Conservation (phyloP, 2,329 filamentous ascomycete species). For the Aspergillus quadricinctus region DNA sequence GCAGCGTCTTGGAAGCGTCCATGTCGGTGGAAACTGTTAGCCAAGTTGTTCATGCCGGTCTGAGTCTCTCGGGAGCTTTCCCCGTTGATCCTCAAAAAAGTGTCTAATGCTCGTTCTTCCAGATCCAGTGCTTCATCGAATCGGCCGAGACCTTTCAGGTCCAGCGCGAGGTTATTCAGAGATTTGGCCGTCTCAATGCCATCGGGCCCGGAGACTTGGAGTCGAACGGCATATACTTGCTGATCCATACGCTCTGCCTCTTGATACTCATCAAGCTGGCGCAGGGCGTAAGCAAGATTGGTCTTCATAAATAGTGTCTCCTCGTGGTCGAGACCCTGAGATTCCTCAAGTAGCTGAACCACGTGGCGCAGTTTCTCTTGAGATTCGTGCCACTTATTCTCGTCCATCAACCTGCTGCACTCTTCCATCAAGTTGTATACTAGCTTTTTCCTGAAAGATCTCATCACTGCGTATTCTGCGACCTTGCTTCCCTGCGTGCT, state of each 20-base stretch:
- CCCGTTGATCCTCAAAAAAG: not conserved
- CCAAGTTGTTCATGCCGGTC: conserved; percentile 1
- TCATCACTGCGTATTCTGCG: not conserved
- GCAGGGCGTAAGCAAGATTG: not conserved
- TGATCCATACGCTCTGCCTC: not conserved
- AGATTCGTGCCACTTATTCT: not conserved
- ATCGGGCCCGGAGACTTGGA: not conserved
- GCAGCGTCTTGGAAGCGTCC: not conserved
- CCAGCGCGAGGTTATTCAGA: not conserved
- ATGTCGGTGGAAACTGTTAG: not conserved
- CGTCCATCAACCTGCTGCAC: not conserved
- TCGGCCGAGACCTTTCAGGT: not conserved
- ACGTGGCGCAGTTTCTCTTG: not conserved
- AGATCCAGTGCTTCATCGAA: not conserved
- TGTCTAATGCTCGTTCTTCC: not conserved
- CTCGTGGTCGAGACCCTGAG: not conserved
- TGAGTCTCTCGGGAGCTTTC: not conserved
- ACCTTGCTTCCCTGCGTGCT: not conserved
- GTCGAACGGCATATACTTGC: not conserved
- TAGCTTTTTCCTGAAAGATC: not conserved
- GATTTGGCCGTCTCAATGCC: not conserved
- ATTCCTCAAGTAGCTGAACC: not conserved
- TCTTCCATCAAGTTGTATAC: not conserved
- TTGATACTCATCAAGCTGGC: not conserved
- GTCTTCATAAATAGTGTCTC: not conserved